phyloP scores from a whole-genome alignment of 2,329 filamentous ascomycete species.

The Xylariaceae sp. region DNA sequence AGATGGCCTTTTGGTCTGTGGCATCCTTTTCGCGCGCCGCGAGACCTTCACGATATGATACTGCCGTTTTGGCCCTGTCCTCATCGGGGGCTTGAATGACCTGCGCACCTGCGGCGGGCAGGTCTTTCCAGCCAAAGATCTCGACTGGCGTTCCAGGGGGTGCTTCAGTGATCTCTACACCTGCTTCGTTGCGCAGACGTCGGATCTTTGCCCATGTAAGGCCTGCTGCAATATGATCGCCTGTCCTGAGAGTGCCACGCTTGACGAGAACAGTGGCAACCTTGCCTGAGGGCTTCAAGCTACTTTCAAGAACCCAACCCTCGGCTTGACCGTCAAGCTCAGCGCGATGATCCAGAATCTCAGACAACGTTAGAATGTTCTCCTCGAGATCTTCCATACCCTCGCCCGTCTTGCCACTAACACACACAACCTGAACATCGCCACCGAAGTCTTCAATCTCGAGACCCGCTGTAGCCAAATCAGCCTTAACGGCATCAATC shows the following conservation, averaged over 20 bases:
- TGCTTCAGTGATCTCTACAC: constrained; percentile 66
- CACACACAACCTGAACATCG: constrained; percentile 85
- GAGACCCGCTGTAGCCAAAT: constrained; percentile 77
- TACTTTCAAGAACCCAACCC: constrained; percentile 91
- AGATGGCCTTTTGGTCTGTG: constrained; percentile 72
- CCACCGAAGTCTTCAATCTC: constrained; percentile 94
- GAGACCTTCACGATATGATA: constrained; percentile 71
- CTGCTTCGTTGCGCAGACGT: constrained; percentile 78
- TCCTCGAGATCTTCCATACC: constrained; percentile 93
- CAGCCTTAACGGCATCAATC: constrained; percentile 79
- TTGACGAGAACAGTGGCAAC: constrained; percentile 86
- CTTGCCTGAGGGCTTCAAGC: constrained; percentile 78
- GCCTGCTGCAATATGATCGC: constrained; percentile 83
- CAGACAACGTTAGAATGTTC: constrained; percentile 77
- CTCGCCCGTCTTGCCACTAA: constrained; percentile 89
- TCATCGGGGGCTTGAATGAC: constrained; percentile 80
- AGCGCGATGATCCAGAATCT: constrained; percentile 86
- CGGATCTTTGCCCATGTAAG: constrained; percentile 85
- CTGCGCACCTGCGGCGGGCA: constrained; percentile 79
- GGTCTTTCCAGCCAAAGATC: constrained; percentile 87
- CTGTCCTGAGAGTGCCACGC: constrained; percentile 75
- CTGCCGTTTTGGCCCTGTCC: constrained; percentile 70
- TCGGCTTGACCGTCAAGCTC: constrained; percentile 74
- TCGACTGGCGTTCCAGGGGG: constrained; percentile 87
- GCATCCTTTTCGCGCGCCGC: constrained; percentile 69